Evolutionary conservation across 2,329 filamentous ascomycete species (phyloP), one percentile per base, ranked within the genome.

Genomic region (Fusarium austroafricanum): DNA sequence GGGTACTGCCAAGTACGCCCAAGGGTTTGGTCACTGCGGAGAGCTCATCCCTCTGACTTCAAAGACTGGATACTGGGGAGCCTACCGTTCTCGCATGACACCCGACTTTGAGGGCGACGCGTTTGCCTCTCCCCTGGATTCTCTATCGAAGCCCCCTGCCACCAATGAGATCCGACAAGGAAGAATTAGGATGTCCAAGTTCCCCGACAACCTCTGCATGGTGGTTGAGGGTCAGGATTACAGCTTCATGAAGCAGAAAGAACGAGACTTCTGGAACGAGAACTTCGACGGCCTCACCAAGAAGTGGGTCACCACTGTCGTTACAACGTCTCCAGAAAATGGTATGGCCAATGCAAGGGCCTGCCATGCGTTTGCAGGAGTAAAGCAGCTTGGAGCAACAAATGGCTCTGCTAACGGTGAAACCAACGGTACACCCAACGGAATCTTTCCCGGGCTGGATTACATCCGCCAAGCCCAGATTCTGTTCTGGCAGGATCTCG

Each of bases 401-500:
- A 50, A 14, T 12, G 10, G 5, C 2, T 18, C 44, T 31, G 38
- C 43, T 10, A 55, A 14, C 12, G 10, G 5, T 2, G 18, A 12
- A 35, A 12, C 28, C 17, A 52, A 42, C 3, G 50, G 20, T 4
- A 28, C 26, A 1, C n/a, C 20, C 0, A 49, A 37, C 1, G 33
- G 46, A 3, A 55, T 55, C 3, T 55, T 55, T 1, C 53, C 53
- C 0, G 53, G 53, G 15, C 43, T 69, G 1, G 54, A 69, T 21
- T 68, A 68, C 18, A 42, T 47, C 12, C 52, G 56, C 5, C 65
- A 69, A 18, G 44, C 51, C 1, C 65, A 69, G 26, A 54, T 69
- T 3, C 47, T 69, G 17, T 68, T 59, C 31, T 69, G 61, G 61
- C 51, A 58, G 14, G 67, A 69, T 31, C 29, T 69, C 4, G 35